phyloP scores from a whole-genome alignment of 768 basidiomycete genomes.

The Mycena chlorophos region DNA sequence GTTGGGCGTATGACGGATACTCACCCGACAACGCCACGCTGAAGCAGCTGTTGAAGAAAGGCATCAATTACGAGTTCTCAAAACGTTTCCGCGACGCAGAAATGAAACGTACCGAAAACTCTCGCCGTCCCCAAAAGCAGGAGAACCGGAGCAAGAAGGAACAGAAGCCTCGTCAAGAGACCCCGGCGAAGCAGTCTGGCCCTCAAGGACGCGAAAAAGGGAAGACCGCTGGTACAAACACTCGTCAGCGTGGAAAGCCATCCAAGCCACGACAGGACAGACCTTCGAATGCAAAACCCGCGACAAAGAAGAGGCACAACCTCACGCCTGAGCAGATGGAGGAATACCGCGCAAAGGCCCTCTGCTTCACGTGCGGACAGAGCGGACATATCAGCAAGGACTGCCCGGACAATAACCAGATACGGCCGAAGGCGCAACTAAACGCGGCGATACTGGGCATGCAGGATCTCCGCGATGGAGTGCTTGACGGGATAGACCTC shows the following conservation, averaged over 20 bases:
- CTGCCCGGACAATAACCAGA: constrained; percentile 8
- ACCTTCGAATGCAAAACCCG: background rate
- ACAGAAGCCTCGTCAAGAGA: no score
- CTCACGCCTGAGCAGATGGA: constrained; percentile 3
- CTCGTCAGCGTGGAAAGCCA: background rate
- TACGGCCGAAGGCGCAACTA: background rate
- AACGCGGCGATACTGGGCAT: background rate
- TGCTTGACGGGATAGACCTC: background rate
- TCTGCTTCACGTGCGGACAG: constrained; percentile 10
- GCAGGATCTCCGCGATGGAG: background rate
- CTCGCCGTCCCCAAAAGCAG: background rate
- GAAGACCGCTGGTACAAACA: no score
- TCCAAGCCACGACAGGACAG: background rate
- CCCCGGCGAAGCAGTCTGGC: no score
- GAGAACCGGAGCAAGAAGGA: no score
- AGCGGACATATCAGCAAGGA: constrained; percentile 14
- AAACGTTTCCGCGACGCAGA: constrained; percentile 4
- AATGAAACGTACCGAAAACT: no score
- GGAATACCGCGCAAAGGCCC: constrained; percentile 10
- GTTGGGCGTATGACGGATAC: constrained; percentile 15
- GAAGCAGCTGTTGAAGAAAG: background rate
- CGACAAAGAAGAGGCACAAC: constrained; percentile 1
- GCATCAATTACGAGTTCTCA: constrained; percentile 10
- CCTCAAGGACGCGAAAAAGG: no score
- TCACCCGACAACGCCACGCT: constrained; percentile 4